These are phyloP conservation scores for Leucocoprinus birnbaumii DNA, from an alignment of 768 basidiomycete genomes.

Conservation along the genomic window DNA sequence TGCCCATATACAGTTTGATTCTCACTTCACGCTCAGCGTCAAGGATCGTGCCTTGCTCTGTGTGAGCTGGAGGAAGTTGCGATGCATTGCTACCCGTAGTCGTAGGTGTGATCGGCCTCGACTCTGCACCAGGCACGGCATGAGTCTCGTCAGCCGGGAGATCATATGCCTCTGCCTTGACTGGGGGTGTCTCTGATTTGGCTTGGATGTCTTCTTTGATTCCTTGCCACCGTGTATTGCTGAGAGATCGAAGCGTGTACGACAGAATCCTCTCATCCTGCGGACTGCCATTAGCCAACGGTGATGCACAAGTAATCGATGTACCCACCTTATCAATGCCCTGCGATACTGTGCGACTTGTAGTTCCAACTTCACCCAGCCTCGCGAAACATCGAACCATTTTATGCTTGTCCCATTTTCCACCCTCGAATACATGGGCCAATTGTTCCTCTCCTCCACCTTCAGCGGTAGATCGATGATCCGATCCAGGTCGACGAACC, in stretches of 20 bases:
- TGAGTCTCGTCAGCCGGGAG: neutral
- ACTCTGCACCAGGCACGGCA: neutral
- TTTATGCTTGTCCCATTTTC: conserved; percentile 69
- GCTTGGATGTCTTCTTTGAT: conserved; percentile 30
- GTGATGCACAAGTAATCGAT: neutral
- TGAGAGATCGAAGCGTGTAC: conserved; percentile 44
- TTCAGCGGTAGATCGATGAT: conserved; percentile 19
- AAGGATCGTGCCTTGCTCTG: conserved; percentile 47
- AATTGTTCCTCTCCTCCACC: conserved; percentile 31
- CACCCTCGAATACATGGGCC: conserved; percentile 43
- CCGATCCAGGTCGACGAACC: conserved; percentile 22
- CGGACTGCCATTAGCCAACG: neutral
- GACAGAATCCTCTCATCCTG: conserved; percentile 41
- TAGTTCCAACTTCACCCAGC: conserved; percentile 39
- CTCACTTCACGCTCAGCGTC: conserved; percentile 68
- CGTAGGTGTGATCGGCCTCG: neutral
- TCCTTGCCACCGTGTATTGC: conserved; percentile 39
- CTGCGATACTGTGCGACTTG: conserved; percentile 27
- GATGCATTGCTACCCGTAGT: neutral
- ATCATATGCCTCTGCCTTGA: neutral
- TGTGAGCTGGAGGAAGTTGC: neutral
- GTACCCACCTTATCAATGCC: conserved; percentile 31
- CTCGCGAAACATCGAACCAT: conserved; percentile 78
- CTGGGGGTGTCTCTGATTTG: neutral
- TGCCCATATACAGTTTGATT: conserved; percentile 70